phyloP scores from a whole-genome alignment of 805 yeast genomes.

The Trichomonascus vanleenenianus region DNA sequence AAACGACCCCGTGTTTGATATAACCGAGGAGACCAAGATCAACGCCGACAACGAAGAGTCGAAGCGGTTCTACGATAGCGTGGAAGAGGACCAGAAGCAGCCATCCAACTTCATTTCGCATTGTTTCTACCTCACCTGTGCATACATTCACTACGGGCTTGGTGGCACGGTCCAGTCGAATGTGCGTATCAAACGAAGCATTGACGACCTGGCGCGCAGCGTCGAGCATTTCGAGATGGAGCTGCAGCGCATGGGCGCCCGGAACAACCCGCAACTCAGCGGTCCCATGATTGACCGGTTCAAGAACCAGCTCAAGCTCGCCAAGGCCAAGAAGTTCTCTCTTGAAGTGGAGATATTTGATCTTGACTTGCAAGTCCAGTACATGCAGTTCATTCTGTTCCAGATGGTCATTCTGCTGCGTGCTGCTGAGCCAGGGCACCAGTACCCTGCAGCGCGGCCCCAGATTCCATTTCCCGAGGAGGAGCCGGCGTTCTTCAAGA shows the following conservation, averaged over 20 bases:
- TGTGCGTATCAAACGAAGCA: slow-evolving; percentile 43
- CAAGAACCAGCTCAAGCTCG: slow-evolving; percentile 34
- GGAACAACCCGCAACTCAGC: slow-evolving; percentile 20
- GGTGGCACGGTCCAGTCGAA: slow-evolving; percentile 65
- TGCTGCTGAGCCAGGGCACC: slow-evolving; percentile 63
- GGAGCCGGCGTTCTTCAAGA: slow-evolving; percentile 53
- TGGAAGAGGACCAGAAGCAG: slow-evolving; percentile 21
- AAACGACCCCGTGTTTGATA: slow-evolving; percentile 45
- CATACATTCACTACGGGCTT: slow-evolving; percentile 80
- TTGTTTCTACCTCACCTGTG: slow-evolving; percentile 70
- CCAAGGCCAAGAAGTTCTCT: slow-evolving; percentile 45
- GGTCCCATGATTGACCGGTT: slow-evolving; percentile 35
- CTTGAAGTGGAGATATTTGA: slow-evolving; percentile 56
- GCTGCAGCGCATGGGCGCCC: slow-evolving; percentile 20
- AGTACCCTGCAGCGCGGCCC: slow-evolving; percentile 14
- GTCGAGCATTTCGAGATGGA: slow-evolving; percentile 40
- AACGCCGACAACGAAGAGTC: slow-evolving; percentile 71
- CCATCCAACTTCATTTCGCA: slow-evolving; percentile 78
- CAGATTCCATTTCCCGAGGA: slow-evolving; percentile 11
- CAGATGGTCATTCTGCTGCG: slow-evolving; percentile 63
- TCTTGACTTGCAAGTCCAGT: slow-evolving; percentile 49
- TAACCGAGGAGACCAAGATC: slow-evolving; percentile 74
- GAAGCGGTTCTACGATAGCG: slow-evolving; percentile 38
- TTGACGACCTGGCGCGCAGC: slow-evolving; percentile 43
- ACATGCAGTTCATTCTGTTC: slow-evolving; percentile 74